A percentile compares a stretch with the other conserved stretches of the same genome.
These are phyloP conservation scores for Lachnellula occidentalis DNA, from an alignment of 2,329 filamentous ascomycete genomes.

Conservation along the genomic window DNA sequence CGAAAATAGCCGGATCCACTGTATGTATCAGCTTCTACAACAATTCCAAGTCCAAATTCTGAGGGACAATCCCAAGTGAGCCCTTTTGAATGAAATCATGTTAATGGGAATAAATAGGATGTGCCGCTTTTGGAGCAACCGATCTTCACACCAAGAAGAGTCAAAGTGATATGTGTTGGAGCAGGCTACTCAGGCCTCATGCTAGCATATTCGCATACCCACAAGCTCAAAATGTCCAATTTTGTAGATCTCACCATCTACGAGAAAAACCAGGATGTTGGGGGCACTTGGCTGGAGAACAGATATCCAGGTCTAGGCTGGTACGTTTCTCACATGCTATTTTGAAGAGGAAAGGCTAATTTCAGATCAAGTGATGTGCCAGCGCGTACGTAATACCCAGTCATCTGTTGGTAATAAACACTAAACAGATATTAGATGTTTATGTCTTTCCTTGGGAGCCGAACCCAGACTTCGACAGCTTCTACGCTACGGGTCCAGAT, in stretches of 20 bases:
- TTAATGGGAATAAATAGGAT: no score
- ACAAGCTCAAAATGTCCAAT: background rate
- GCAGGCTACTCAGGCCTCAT: background rate
- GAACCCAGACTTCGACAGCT: background rate
- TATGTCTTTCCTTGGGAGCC: background rate
- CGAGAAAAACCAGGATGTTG: conserved; percentile 36
- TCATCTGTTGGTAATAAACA: no score
- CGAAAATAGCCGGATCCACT: no score
- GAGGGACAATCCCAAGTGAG: no score
- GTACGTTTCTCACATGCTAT: background rate
- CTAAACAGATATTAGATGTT: no score
- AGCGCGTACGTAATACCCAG: background rate
- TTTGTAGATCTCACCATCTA: conserved; percentile 22
- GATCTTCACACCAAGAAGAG: no score
- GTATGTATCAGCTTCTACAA: no score
- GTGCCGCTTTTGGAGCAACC: no score
- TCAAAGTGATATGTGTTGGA: conserved; percentile 1
- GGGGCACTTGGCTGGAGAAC: conserved; percentile 49
- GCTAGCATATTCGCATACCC: background rate
- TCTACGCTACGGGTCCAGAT: background rate
- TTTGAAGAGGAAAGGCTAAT: no score
- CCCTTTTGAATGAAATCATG: no score
- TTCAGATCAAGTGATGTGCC: background rate
- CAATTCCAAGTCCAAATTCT: no score
- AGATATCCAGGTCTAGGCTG: conserved; percentile 19